phyloP scores from a whole-genome alignment of 139 green algal genomes.

The Parachlorella kessleri region DNA sequence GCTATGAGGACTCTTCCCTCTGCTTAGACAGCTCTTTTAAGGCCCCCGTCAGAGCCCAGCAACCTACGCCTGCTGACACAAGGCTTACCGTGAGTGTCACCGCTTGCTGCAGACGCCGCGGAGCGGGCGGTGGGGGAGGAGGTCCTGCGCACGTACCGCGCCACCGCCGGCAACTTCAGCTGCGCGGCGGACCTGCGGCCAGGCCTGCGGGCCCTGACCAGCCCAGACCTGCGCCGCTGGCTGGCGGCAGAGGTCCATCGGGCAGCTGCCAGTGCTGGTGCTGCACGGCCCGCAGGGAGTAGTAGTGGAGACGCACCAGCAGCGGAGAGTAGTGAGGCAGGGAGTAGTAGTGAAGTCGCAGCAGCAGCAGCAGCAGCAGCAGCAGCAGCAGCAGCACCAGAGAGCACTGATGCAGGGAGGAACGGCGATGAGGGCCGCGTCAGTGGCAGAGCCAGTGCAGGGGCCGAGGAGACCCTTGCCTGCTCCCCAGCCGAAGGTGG shows the following conservation, averaged over 20 bases:
- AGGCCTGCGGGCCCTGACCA: constrained; percentile 7
- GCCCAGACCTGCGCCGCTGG: not conserved
- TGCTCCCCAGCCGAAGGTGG: no score
- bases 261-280: not conserved
- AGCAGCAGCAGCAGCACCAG: not conserved
- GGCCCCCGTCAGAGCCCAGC: not conserved
- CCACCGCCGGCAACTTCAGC: constrained; percentile 3
- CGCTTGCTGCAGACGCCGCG: not conserved
- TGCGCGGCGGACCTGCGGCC: constrained; percentile 30
- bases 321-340: not conserved
- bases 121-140: constrained; percentile 18
- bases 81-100: not conserved
- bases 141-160: not conserved
- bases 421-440: not conserved
- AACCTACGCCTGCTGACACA: not conserved
- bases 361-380: not conserved
- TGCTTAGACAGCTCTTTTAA: not conserved
- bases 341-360: no score
- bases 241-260: constrained; percentile 8
- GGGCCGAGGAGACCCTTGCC: not conserved
- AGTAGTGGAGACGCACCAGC: not conserved
- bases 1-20: not conserved
- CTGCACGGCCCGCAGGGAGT: not conserved
- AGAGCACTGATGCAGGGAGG: not conserved
- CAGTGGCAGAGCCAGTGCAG: not conserved